phyloP scores from a whole-genome alignment of 1,284 basidiomycete genomes.

The Gomphus sp. region DNA sequence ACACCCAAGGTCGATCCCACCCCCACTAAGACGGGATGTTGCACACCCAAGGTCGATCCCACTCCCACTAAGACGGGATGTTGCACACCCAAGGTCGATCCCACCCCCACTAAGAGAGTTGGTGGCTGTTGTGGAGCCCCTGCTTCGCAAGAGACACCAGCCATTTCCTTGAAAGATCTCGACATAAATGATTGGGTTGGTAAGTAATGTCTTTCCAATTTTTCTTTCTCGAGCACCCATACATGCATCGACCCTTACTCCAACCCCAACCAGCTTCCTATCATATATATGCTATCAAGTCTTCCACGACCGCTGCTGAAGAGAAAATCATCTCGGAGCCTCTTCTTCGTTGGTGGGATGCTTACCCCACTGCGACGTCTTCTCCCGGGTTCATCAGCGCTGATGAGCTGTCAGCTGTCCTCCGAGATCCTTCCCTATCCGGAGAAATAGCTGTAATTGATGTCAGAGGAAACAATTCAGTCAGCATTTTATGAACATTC shows the following conservation, averaged over 20 bases:
- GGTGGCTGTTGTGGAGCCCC: neutral
- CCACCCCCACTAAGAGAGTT: neutral
- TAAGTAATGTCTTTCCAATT: constrained; percentile 15
- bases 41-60: too few relatives aligned
- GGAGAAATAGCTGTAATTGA: neutral
- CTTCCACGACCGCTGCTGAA: constrained; percentile 3
- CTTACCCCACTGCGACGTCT: constrained; percentile 26
- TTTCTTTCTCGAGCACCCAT: neutral
- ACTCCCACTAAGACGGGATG: too few relatives aligned
- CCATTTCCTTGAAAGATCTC: constrained; percentile 12
- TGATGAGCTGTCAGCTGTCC: neutral
- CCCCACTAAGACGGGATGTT: neutral
- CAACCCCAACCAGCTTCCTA: constrained; percentile 25
- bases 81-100: neutral
- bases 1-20: neutral
- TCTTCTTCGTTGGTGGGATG: constrained; percentile 38
- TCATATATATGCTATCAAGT: constrained; percentile 36
- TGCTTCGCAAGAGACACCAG: neutral
- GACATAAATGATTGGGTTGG: constrained; percentile 35
- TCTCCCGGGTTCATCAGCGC: neutral
- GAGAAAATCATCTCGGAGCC: neutral
- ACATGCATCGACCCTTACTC: neutral
- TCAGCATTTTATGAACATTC: neutral
- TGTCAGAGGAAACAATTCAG: neutral
- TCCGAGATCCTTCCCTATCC: neutral